Evolutionary conservation across 2,329 filamentous ascomycete species (phyloP), one percentile per base, ranked within the genome.

Genomic region (Fusarium ramigenum): DNA sequence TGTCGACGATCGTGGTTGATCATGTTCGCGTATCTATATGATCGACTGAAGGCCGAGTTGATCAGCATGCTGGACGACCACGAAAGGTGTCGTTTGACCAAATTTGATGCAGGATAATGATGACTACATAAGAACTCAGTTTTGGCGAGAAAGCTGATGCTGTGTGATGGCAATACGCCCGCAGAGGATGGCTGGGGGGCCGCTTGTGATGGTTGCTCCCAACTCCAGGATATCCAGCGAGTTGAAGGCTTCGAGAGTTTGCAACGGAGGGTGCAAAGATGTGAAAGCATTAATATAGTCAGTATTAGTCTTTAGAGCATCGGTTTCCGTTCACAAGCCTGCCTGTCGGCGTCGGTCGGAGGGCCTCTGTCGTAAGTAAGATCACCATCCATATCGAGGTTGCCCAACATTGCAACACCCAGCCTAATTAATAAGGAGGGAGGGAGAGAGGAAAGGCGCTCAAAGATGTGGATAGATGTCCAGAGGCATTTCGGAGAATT

Each of bases 261-360:
- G 19, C 25, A 4, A 2, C 8, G 3, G 10, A 28, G 15, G 19
- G 8, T 12, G 5, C 4, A n/a, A 23, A 14, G 2, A n/a, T 28
- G 0, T 3, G 9, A 8, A 18, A n/a, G 5, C 10, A 28, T 40
- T 6, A 2, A 9, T 21, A 2, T 9, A 40, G 15, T 8, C 10
- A 40, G 15, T 14, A 5, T 4, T 3, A 39, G 19, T 6, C 2
- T 18, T 18, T 7, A 2, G 15, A n/a, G 50, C 25, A 54, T n/a
- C 23, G 34, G 19, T 5, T 12, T 4, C 10, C 14, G 19, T 16
- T 28, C 19, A 53, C 7, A 39, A 11, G 19, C 23, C 23, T 16
- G 23, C 5, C 5, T 18, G 19, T 30, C 14, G 19, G 15, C 8
- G 0, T 40, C 10, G 19, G 4, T 28, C 7, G 19, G 34, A 54